These are phyloP conservation scores for Zarea fungicola DNA, from an alignment of 2,329 filamentous ascomycete genomes.

Conservation along the genomic window DNA sequence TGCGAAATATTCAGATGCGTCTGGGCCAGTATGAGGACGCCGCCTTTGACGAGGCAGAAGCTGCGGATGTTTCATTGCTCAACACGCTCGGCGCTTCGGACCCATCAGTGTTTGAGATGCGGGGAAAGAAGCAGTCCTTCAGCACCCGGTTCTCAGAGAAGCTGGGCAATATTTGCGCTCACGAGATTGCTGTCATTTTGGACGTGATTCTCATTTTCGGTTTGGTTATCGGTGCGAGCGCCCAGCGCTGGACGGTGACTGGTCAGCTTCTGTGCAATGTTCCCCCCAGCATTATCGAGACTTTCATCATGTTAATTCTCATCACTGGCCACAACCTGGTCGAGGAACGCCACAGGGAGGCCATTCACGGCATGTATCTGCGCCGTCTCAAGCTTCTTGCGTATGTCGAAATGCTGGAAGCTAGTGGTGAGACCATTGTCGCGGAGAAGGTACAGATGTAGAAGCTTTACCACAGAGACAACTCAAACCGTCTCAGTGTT, in stretches of 20 bases:
- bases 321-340: slow-evolving; percentile 21
- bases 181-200: slow-evolving; percentile 18
- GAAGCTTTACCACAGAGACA: no score
- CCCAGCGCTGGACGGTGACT: slow-evolving; percentile 19
- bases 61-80: slow-evolving; percentile 15
- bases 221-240: slow-evolving; percentile 19
- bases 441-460: no score
- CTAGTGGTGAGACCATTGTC: no score
- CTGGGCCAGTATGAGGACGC: slow-evolving; percentile 17
- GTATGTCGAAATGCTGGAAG: no score
- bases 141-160: slow-evolving; percentile 16
- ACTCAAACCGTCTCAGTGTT: no score
- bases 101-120: slow-evolving; percentile 1
- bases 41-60: slow-evolving; percentile 14
- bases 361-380: slow-evolving; percentile 32
- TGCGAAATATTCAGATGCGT: slow-evolving; percentile 37
- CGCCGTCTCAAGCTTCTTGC: slow-evolving; percentile 32
- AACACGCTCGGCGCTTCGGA: slow-evolving; percentile 12
- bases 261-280: slow-evolving; percentile 22
- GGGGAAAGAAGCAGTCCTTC: slow-evolving; percentile 8
- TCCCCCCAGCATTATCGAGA: slow-evolving; percentile 20
- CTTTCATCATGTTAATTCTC: slow-evolving; percentile 23
- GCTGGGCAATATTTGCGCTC: slow-evolving; percentile 19
- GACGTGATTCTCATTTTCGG: slow-evolving; percentile 18
- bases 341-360: slow-evolving; percentile 17